These are phyloP conservation scores for Lactarius sanguifluus DNA, from an alignment of 768 basidiomycete species.

Conservation along the genomic window DNA sequence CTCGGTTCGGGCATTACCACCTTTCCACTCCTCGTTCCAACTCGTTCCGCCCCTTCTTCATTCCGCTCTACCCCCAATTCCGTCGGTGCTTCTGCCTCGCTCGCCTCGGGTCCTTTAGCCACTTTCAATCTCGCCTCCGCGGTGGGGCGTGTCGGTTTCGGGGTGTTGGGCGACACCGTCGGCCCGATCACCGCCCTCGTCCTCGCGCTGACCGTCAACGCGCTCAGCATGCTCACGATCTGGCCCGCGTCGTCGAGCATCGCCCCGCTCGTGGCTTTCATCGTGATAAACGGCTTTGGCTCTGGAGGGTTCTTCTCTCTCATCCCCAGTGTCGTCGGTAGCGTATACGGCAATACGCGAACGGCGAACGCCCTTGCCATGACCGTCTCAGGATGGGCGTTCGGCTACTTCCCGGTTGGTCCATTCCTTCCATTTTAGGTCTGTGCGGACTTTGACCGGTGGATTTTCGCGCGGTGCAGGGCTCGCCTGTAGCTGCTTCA, in stretches of 20 bases:
- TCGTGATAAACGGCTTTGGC: conserved; percentile 35
- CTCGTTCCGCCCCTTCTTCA: conserved; percentile 43
- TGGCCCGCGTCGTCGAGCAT: conserved; percentile 29
- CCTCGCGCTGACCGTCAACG: conserved; percentile 34
- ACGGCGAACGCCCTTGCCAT: conserved; percentile 38
- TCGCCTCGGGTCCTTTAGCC: conserved; percentile 36
- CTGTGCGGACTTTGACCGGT: neutral
- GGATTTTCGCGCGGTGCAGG: conserved; percentile 24
- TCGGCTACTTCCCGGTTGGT: conserved; percentile 36
- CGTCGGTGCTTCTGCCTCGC: conserved; percentile 31
- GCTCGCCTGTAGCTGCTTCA: conserved; percentile 36
- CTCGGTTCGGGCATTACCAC: conserved; percentile 38
- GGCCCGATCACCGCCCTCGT: conserved; percentile 36
- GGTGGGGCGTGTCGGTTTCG: conserved; percentile 36
- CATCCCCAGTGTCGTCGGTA: conserved; percentile 37
- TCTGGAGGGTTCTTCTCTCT: conserved; percentile 40
- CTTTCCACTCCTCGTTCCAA: conserved; percentile 40
- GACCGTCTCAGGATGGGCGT: conserved; percentile 37
- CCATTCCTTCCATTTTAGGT: neutral
- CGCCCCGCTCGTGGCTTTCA: conserved; percentile 33
- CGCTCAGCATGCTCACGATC: conserved; percentile 36
- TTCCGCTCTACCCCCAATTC: conserved; percentile 39
- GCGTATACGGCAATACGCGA: conserved; percentile 35
- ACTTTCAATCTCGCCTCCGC: conserved; percentile 40
- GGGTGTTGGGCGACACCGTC: conserved; percentile 35